Conservation (phyloP, 192 early-diverging fungal species). For the Mycoemilia scoparia region DNA sequence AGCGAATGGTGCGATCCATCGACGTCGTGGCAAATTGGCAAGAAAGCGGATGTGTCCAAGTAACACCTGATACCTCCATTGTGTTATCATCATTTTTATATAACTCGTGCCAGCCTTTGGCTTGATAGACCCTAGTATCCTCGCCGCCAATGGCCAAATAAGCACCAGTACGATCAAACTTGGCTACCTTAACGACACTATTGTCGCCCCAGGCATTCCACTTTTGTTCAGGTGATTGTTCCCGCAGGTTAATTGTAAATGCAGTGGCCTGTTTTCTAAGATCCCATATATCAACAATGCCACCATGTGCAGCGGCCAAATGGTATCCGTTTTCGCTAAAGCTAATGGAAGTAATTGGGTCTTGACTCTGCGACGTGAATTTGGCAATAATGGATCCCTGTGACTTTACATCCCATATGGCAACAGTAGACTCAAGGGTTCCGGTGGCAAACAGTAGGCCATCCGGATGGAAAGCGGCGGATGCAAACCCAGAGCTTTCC, state of each 20-base stretch:
- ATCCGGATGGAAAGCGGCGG: slow-evolving; percentile 72
- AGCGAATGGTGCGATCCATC: no score
- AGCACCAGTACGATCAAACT: slow-evolving; percentile 69
- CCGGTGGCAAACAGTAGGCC: slow-evolving; percentile 73
- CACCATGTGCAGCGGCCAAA: slow-evolving; percentile 58
- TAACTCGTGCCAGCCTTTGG: slow-evolving; percentile 44
- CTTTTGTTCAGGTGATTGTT: slow-evolving; percentile 2
- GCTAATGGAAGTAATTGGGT: slow-evolving; percentile 40
- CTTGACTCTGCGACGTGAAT: slow-evolving; percentile 18
- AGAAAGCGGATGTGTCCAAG: no score
- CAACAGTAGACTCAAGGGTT: slow-evolving; percentile 44
- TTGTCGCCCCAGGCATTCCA: neutral
- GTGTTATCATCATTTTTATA: slow-evolving; percentile 29
- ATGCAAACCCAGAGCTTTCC: no score
- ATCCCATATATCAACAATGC: slow-evolving; percentile 82
- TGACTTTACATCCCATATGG: slow-evolving; percentile 70
- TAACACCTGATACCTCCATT: slow-evolving; percentile 33
- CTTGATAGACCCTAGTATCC: slow-evolving; percentile 42
- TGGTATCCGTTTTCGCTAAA: slow-evolving; percentile 93
- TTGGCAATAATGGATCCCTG: slow-evolving; percentile 36
- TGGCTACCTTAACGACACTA: slow-evolving; percentile 7
- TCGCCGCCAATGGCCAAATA: slow-evolving; percentile 60
- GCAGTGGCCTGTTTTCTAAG: slow-evolving; percentile 61
- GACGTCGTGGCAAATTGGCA: no score
- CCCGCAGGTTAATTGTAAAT: slow-evolving; percentile 8